Conservation (phyloP, 257 asterid species). For the Solanum gandarillasii region DNA sequence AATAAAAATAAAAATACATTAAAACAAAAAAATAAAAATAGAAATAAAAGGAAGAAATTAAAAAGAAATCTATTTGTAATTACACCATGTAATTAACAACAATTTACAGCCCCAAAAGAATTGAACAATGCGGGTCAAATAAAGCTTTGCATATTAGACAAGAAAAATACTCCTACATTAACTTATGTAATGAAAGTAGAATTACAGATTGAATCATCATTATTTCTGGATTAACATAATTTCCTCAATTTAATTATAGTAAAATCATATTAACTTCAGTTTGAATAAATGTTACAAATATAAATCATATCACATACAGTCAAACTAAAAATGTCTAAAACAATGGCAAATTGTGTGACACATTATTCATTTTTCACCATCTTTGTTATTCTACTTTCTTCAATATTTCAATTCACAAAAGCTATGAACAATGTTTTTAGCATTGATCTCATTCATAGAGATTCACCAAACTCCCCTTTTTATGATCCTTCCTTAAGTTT, state of each 20-base stretch:
- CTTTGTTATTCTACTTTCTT: conserved; percentile 4
- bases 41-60: too few relatives aligned
- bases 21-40: too few relatives aligned
- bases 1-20: too few relatives aligned
- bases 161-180: not conserved
- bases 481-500: conserved; percentile 11
- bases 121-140: too few relatives aligned
- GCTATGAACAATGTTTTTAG: conserved; percentile 32
- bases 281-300: not conserved
- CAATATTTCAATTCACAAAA: not conserved
- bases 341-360: conserved; percentile 1
- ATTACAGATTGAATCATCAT: not conserved
- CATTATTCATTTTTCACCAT: not conserved
- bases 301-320: not conserved
- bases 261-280: not conserved
- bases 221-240: not conserved
- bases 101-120: too few relatives aligned
- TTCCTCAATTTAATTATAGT: not conserved
- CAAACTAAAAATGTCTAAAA: not conserved
- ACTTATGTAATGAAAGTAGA: not conserved
- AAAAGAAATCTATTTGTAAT: too few relatives aligned
- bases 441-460: conserved; percentile 51
- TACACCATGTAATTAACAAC: too few relatives aligned
- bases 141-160: not conserved
- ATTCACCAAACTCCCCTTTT: conserved; percentile 33